A percentile compares a stretch with the other conserved stretches of the same genome.
Conservation (phyloP, 768 basidiomycete genomes). For the Hortiboletus flavorubellus region DNA sequence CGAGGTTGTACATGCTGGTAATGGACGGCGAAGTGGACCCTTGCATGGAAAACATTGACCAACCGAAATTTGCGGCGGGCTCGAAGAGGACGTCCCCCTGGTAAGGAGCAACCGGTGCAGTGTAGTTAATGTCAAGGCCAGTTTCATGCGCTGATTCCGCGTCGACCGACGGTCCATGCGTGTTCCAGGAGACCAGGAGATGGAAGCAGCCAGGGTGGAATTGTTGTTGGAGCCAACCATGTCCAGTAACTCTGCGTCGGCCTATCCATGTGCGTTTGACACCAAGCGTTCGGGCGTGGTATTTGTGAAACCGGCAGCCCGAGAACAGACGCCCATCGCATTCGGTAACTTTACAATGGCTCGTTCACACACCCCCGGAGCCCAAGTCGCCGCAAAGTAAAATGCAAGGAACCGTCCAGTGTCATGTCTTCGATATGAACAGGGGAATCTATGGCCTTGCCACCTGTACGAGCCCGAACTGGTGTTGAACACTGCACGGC, state of each 20-base stretch:
- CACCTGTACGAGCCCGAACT: background rate
- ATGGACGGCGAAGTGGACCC: too few relatives aligned
- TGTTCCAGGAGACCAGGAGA: too few relatives aligned
- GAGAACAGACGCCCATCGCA: too few relatives aligned
- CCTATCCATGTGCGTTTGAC: too few relatives aligned
- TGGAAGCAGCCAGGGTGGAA: too few relatives aligned
- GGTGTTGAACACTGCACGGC: background rate
- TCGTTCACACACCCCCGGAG: background rate
- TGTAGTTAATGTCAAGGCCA: too few relatives aligned
- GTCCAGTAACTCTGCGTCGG: too few relatives aligned
- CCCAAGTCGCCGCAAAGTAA: background rate
- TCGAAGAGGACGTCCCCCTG: too few relatives aligned
- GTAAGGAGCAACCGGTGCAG: background rate
- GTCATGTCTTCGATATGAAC: background rate
- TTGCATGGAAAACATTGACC: too few relatives aligned
- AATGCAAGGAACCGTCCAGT: background rate
- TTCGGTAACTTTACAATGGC: background rate
- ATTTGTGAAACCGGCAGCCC: background rate
- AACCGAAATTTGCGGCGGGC: background rate
- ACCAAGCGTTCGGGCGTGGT: too few relatives aligned
- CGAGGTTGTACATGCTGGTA: background rate
- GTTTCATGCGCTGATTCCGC: background rate
- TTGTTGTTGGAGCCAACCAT: too few relatives aligned
- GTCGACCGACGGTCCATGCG: background rate
- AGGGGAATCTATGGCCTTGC: background rate